Evolutionary conservation across 2,329 filamentous ascomycete species (phyloP).

Genomic region (Trichophyton simii): DNA sequence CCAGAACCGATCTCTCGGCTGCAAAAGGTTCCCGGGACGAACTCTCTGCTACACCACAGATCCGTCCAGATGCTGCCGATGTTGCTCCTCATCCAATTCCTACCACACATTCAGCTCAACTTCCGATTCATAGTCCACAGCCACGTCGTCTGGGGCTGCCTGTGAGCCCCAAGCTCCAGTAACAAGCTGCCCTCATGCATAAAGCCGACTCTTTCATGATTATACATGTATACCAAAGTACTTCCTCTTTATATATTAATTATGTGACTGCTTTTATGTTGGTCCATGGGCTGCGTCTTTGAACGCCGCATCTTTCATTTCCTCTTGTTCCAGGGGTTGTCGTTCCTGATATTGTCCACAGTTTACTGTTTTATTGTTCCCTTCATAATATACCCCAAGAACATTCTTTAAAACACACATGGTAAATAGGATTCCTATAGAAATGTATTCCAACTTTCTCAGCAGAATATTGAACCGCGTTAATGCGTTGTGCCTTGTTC

Average conservation of each 20-base stretch:
- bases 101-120: neutral
- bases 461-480: too few species aligned
- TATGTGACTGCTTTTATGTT: too few species aligned
- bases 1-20: neutral
- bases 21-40: neutral
- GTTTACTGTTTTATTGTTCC: neutral
- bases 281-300: neutral
- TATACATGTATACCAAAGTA: neutral
- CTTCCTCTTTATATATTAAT: neutral
- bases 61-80: neutral
- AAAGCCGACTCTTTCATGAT: neutral
- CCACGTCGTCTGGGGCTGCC: neutral
- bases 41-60: neutral
- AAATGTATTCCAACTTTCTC: neutral
- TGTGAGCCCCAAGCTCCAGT: neutral
- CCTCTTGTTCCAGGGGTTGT: neutral
- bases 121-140: neutral
- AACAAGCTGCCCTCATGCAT: neutral
- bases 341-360: neutral
- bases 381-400: neutral
- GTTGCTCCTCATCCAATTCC: neutral
- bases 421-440: neutral
- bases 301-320: neutral
- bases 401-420: too few species aligned
- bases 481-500: too few species aligned